Percentiles rank a stretch among this genome's conserved stretches.
These are phyloP conservation scores for Ceratopteris richardii DNA, from an alignment of 75 land plant species.

Conservation along the genomic window DNA sequence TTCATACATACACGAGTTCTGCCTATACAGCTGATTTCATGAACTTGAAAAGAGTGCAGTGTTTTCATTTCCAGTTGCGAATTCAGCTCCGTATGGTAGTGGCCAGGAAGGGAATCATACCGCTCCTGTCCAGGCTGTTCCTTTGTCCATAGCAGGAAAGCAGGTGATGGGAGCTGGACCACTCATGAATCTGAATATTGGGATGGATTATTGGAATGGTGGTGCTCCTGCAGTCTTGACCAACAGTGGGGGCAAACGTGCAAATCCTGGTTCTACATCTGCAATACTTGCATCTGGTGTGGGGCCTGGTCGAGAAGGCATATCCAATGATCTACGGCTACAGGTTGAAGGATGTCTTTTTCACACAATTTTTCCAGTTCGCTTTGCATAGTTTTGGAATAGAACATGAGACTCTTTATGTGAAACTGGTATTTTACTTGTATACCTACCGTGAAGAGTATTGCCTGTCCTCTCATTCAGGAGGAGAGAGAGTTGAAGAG, in stretches of 20 bases:
- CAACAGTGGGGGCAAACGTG: constrained; percentile 34
- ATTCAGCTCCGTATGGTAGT: constrained; percentile 1
- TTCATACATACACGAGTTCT: no score
- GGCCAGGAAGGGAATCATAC: not conserved
- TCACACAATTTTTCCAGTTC: not conserved
- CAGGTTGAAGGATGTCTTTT: constrained; percentile 14
- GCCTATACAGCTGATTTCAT: no score
- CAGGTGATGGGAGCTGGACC: constrained; percentile 5
- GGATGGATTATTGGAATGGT: constrained; percentile 48
- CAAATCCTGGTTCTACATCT: constrained; percentile 22
- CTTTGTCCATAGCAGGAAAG: not conserved
- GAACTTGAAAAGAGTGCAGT: no score
- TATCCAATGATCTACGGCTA: constrained; percentile 34
- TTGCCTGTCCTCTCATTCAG: constrained; percentile 8
- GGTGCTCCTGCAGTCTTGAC: constrained; percentile 5
- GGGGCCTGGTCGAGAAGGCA: constrained; percentile 6
- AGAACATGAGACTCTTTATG: not conserved
- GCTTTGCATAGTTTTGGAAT: not conserved
- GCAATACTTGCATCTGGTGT: constrained; percentile 16
- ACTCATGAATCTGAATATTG: constrained; percentile 16
- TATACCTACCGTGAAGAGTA: not conserved
- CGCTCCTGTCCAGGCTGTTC: not conserved
- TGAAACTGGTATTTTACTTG: not conserved
- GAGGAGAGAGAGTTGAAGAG: constrained; percentile 54
- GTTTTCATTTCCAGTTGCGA: not conserved